These are phyloP conservation scores for Cerioporus squamosus DNA, from an alignment of 1,284 basidiomycete species.

Conservation along the genomic window DNA sequence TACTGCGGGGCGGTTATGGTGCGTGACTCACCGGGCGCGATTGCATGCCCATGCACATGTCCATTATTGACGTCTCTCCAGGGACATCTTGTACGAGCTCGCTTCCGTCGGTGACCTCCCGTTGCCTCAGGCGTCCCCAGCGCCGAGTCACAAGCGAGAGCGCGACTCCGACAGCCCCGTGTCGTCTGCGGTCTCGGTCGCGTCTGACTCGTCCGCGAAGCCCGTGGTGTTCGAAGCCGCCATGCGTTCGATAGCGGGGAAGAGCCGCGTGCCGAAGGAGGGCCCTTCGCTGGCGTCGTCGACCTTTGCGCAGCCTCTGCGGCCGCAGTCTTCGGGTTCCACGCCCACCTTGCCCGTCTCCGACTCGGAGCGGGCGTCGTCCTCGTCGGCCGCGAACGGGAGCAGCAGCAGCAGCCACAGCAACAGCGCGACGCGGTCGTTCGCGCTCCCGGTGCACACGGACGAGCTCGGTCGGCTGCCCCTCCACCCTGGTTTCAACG, in stretches of 20 bases:
- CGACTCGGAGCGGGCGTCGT: not conserved
- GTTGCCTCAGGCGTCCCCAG: constrained; percentile 54
- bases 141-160: constrained; percentile 59
- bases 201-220: not conserved
- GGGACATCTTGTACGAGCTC: constrained; percentile 72
- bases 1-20: constrained; percentile 51
- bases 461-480: constrained; percentile 62
- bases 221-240: not conserved
- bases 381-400: not conserved
- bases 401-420: not conserved
- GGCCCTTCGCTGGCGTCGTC: constrained; percentile 14
- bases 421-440: constrained; percentile 10
- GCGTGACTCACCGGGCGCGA: constrained; percentile 5
- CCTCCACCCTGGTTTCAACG: constrained; percentile 40
- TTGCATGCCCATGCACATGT: too few relatives aligned
- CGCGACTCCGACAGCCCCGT: constrained; percentile 54
- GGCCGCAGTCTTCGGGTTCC: constrained; percentile 24
- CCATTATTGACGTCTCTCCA: constrained; percentile 28
- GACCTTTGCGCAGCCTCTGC: constrained; percentile 19
- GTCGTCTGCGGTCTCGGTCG: constrained; percentile 15
- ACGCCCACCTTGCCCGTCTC: constrained; percentile 47
- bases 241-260: constrained; percentile 37
- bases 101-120: constrained; percentile 70
- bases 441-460: constrained; percentile 57
- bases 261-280: constrained; percentile 35